phyloP scores from a whole-genome alignment of 352 stramenopile genomes.

The Pythium volutum region DNA sequence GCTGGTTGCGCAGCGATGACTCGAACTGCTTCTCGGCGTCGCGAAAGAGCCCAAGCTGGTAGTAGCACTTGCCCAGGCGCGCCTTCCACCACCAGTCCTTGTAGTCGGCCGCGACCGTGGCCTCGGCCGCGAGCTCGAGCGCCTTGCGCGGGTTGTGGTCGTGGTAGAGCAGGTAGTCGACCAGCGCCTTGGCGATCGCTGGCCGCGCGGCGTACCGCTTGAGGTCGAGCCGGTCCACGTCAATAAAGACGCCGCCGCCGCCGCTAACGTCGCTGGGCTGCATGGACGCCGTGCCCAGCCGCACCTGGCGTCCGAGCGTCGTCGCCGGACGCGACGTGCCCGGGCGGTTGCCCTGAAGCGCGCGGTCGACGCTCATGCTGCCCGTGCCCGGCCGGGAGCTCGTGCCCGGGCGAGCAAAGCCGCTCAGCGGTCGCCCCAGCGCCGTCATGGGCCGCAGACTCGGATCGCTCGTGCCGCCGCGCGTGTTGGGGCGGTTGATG shows the following conservation, averaged over 20 bases:
- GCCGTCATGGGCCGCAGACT: constrained; percentile 86
- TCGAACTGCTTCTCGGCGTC: constrained; percentile 94
- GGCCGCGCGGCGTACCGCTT: constrained; percentile 85
- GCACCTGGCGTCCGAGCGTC: constrained; percentile 86
- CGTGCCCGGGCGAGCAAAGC: constrained; percentile 84
- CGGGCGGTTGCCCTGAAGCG: constrained; percentile 66
- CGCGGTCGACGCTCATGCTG: constrained; percentile 75
- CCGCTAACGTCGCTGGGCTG: constrained; percentile 30
- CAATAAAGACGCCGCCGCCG: constrained; percentile 83
- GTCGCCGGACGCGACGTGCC: constrained; percentile 86
- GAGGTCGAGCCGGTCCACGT: constrained; percentile 88
- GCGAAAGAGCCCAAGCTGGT: constrained; percentile 90
- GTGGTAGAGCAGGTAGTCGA: constrained; percentile 92
- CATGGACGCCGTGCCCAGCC: constrained; percentile 91
- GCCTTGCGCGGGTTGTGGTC: constrained; percentile 92
- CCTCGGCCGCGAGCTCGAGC: constrained; percentile 89
- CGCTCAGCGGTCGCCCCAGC: constrained; percentile 77
- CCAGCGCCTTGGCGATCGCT: constrained; percentile 84
- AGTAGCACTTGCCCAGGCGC: constrained; percentile 93
- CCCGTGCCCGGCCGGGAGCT: constrained; percentile 60
- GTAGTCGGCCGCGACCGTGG: constrained; percentile 83
- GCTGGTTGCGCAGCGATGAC: constrained; percentile 82
- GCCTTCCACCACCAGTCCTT: constrained; percentile 96
- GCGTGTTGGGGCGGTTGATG: constrained; percentile 80
- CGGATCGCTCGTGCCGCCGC: constrained; percentile 37